phyloP scores from a whole-genome alignment of 2,329 filamentous ascomycete species.

The Aspergillus transmontanensis region DNA sequence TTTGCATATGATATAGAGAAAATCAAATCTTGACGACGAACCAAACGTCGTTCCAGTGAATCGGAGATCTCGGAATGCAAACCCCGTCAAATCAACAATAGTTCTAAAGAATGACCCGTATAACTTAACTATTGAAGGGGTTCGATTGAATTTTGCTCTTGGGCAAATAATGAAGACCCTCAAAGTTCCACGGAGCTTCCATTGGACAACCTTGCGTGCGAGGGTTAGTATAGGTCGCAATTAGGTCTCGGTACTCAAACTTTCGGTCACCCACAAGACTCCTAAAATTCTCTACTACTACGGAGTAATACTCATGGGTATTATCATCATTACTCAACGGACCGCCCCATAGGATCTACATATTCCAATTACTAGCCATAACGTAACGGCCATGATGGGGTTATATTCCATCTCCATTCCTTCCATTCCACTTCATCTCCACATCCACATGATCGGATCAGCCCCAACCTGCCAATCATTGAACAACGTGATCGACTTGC shows the following conservation, averaged over 20 bases:
- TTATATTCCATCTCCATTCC: constrained; percentile 1
- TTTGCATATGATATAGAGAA: not conserved
- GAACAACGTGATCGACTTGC: constrained; percentile 21
- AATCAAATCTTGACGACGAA: constrained; percentile 1
- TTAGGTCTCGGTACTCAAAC: not conserved
- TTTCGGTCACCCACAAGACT: not conserved
- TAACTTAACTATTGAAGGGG: not conserved
- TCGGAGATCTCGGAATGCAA: constrained; percentile 13
- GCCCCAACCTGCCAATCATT: constrained; percentile 22
- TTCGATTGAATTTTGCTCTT: not conserved
- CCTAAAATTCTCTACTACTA: not conserved
- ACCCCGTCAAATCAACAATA: not conserved
- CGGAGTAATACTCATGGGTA: too few relatives aligned
- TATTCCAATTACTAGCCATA: not conserved
- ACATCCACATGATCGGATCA: constrained; percentile 17
- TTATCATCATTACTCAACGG: not conserved
- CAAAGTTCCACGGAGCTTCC: not conserved
- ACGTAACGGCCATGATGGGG: not conserved
- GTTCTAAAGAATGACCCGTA: not conserved
- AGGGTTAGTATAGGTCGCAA: not conserved
- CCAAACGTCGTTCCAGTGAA: not conserved
- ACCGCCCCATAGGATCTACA: not conserved
- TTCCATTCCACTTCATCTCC: constrained; percentile 10
- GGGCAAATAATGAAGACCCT: not conserved
- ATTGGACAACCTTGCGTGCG: not conserved